These are phyloP conservation scores for Apiotrichum brassicae DNA, from an alignment of 1,284 basidiomycete genomes.

Conservation along the genomic window DNA sequence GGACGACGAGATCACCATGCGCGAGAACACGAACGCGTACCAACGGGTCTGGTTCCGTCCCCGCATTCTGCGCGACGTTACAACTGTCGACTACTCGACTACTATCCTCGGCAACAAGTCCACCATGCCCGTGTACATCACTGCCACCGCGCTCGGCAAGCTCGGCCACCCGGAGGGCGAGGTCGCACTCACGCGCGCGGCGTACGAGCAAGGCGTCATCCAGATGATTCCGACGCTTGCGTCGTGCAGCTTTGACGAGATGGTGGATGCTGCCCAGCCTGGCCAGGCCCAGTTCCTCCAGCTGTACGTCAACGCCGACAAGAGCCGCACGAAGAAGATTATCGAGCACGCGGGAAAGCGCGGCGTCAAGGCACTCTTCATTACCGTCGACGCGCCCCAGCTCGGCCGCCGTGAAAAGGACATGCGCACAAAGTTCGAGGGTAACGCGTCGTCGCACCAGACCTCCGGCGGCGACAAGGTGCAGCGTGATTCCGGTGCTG, in stretches of 20 bases:
- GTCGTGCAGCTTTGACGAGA: constrained; percentile 78
- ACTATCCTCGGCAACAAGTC: constrained; percentile 65
- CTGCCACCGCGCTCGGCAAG: constrained; percentile 55
- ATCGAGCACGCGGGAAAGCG: constrained; percentile 76
- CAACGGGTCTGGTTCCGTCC: constrained; percentile 92
- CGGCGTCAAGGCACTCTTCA: constrained; percentile 76
- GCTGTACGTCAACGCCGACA: constrained; percentile 80
- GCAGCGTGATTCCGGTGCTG: constrained; percentile 82
- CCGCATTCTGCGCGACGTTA: constrained; percentile 73
- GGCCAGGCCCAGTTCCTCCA: constrained; percentile 75
- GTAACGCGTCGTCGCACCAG: constrained; percentile 63
- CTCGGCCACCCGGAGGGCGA: constrained; percentile 92
- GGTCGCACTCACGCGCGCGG: constrained; percentile 75
- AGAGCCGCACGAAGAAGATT: constrained; percentile 69
- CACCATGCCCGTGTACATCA: constrained; percentile 73
- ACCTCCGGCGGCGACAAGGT: constrained; percentile 56
- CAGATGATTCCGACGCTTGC: constrained; percentile 92
- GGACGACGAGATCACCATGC: constrained; percentile 78
- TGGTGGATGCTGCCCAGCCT: constrained; percentile 68
- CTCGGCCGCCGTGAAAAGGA: constrained; percentile 88
- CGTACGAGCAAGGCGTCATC: constrained; percentile 69
- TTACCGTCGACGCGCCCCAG: constrained; percentile 89
- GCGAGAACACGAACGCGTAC: constrained; percentile 83
- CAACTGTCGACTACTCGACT: constrained; percentile 72
- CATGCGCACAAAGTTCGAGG: constrained; percentile 94